These are phyloP conservation scores for Pythium guiyangense DNA, from an alignment of 352 stramenopile species.

Conservation along the genomic window DNA sequence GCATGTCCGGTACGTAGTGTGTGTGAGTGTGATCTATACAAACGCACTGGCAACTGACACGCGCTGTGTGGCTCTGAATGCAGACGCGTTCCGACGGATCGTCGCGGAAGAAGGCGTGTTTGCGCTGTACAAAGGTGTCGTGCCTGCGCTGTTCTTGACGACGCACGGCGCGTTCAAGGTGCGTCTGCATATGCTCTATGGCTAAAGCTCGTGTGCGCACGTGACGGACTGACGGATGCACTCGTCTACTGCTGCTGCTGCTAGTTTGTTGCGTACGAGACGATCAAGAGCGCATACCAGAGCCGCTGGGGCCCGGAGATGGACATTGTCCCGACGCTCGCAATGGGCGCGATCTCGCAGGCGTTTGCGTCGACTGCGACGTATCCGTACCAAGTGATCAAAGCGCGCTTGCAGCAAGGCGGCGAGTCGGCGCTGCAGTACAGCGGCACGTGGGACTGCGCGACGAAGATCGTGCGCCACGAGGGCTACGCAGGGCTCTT, in stretches of 20 bases:
- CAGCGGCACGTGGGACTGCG: slow-evolving; percentile 87
- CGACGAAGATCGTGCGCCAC: slow-evolving; percentile 80
- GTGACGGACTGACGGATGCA: not conserved
- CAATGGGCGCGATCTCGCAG: slow-evolving; percentile 79
- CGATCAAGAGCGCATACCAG: slow-evolving; percentile 64
- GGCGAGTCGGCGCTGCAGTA: slow-evolving; percentile 80
- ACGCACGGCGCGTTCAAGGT: slow-evolving; percentile 96
- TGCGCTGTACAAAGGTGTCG: slow-evolving; percentile 94
- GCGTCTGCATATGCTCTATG: not conserved
- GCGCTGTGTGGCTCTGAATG: too few relatives aligned
- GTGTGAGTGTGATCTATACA: too few relatives aligned
- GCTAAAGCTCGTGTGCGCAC: too few relatives aligned
- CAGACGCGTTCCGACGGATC: slow-evolving; percentile 92
- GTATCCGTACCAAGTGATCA: slow-evolving; percentile 97
- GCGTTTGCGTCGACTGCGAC: slow-evolving; percentile 83
- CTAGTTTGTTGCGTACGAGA: slow-evolving; percentile 80
- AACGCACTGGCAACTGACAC: too few relatives aligned
- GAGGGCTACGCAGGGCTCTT: slow-evolving; percentile 94
- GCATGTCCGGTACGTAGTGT: slow-evolving; percentile 34
- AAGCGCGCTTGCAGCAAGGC: slow-evolving; percentile 94
- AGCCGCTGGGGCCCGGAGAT: slow-evolving; percentile 56
- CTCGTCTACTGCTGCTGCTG: not conserved
- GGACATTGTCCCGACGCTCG: slow-evolving; percentile 59
- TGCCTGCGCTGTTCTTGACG: slow-evolving; percentile 94
- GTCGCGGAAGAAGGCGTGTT: slow-evolving; percentile 91